These are phyloP conservation scores for Zizania latifolia DNA, from an alignment of 176 grass and related monocot species.

Conservation along the genomic window DNA sequence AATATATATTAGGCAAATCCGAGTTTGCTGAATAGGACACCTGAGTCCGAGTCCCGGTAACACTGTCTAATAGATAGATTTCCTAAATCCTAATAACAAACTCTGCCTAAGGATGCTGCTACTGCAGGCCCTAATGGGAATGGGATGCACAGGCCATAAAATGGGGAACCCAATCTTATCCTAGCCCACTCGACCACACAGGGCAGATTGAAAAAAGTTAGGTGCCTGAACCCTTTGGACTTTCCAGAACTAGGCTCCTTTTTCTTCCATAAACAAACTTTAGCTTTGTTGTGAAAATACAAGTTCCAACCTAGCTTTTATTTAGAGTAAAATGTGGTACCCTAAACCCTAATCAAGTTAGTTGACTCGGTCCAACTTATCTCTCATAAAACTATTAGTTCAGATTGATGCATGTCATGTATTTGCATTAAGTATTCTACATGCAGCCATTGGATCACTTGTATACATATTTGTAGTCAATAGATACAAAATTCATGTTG, in stretches of 20 bases:
- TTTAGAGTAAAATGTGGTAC: not conserved
- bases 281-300: not conserved
- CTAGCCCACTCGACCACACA: not conserved
- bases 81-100: not conserved
- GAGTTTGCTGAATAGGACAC: too few relatives aligned
- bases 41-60: too few relatives aligned
- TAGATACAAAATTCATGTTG: not conserved
- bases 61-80: not conserved
- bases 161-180: not conserved
- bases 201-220: not conserved
- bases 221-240: not conserved
- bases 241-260: not conserved
- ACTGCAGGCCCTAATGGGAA: not conserved
- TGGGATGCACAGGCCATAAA: not conserved
- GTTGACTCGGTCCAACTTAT: not conserved
- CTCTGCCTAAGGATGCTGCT: not conserved
- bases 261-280: not conserved
- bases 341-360: not conserved
- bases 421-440: not conserved
- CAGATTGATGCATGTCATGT: not conserved
- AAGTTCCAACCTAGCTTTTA: not conserved
- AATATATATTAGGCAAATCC: too few relatives aligned
- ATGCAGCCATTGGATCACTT: not conserved
- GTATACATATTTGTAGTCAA: not conserved
- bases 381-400: not conserved